Evolutionary conservation across 2,329 filamentous ascomycete genomes (phyloP), one percentile per base, ranked within the genome.

Genomic region (Cordyceps pruinosa): DNA sequence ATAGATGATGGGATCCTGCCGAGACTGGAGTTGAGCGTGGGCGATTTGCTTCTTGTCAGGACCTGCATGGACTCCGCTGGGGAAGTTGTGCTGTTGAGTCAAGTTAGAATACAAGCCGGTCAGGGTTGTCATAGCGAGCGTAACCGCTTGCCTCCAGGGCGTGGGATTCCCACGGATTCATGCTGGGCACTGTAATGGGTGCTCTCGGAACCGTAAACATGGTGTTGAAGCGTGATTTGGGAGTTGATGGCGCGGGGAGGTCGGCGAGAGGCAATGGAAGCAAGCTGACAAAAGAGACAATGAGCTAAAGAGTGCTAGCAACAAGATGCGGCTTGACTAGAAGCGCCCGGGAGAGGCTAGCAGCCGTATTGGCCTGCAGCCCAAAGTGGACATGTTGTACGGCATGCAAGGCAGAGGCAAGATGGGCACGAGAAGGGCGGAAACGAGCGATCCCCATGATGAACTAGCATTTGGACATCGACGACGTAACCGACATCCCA

Each of bases 1-100:
- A 56, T 78, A 83, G 59, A 84, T 81, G 58, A 82, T 67, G 39
- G 77, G 68, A 63, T 83, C 77, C 47, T 66, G 64, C 42, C 68
- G 61, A 34, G 60, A 61, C 41, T 65, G 63, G 66, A 69, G 67
- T 60, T 41, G 4, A 3, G 39, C 30, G 15, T 39, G 19, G 9
- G 19, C 13, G 19, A 3, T 21, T 32, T 39, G 45, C 21, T n/a
- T 55, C 12, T 58, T 8, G 23, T 39, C 46, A 37, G 28, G 10
- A 10, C 26, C 34, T 5, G 45, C 17, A 8, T 34, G 21, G 12
- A 23, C 5, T 12, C 61, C 49, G 39, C 45, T 34, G 12, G 62
- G 60, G 51, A 63, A 65, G 13, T 61, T 57, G 26, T 64, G 62
- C 64, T 66, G 25, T 44, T 34, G 28, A 7, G 28, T 34, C 10